These are phyloP conservation scores for Globisporangium perplexum DNA, from an alignment of 352 stramenopile genomes.

Conservation along the genomic window DNA sequence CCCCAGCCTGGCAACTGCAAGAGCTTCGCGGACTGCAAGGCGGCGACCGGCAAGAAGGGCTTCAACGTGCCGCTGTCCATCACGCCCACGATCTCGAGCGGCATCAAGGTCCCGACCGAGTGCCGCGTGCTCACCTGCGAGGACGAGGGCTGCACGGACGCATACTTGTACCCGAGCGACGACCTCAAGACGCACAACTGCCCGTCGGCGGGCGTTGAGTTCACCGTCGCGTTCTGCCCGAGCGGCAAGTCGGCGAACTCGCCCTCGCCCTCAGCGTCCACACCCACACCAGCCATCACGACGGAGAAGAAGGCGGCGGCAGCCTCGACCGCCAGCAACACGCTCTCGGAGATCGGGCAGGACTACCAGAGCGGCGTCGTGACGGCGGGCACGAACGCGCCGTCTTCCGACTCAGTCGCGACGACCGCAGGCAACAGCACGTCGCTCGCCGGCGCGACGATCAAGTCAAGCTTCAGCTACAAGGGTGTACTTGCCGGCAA, in stretches of 20 bases:
- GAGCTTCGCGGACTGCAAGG: slow-evolving; percentile 43
- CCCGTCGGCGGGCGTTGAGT: slow-evolving; percentile 20
- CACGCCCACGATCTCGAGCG: slow-evolving; percentile 20
- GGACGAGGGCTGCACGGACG: slow-evolving; percentile 30
- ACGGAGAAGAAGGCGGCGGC: slow-evolving; percentile 1
- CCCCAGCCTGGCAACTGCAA: slow-evolving; percentile 32
- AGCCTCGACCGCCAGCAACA: slow-evolving; percentile 3
- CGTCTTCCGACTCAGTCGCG: no score
- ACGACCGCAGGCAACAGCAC: slow-evolving; percentile 14
- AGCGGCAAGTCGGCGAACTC: no score
- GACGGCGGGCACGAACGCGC: no score
- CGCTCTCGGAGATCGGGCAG: slow-evolving; percentile 15
- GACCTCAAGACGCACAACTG: slow-evolving; percentile 48
- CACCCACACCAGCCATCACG: no score
- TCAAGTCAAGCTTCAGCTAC: slow-evolving; percentile 48
- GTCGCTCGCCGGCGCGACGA: slow-evolving; percentile 32
- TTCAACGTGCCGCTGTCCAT: slow-evolving; percentile 67
- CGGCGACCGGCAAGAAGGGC: slow-evolving; percentile 39
- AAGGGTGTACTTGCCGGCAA: slow-evolving; percentile 30
- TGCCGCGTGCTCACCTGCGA: slow-evolving; percentile 27
- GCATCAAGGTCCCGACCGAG: slow-evolving; percentile 21
- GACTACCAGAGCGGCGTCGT: slow-evolving; percentile 13
- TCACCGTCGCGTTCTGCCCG: slow-evolving; percentile 43
- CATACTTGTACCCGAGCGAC: slow-evolving; percentile 49
- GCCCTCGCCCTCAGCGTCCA: slow-evolving; percentile 11